Evolutionary conservation across 768 basidiomycete genomes (phyloP), one percentile per base, ranked within the genome.

Genomic region (Tulasnella sp.): DNA sequence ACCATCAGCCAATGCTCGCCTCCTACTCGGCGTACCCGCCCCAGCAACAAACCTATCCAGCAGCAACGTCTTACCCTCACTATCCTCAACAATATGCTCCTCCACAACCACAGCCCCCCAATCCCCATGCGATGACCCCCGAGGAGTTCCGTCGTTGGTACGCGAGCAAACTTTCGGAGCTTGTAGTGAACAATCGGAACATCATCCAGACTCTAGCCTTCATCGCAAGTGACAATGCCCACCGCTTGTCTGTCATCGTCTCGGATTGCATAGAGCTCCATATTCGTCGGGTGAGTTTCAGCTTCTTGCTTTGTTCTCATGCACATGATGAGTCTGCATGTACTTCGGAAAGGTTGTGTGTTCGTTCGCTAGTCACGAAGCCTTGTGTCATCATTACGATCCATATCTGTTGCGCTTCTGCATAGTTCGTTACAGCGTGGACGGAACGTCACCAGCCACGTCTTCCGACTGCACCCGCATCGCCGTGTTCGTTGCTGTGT

Each of bases 111-210:
- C 50, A 48, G 21, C 56, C 48, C 22, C 59, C 59, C 4, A 45
- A 55, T 66, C 59, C 64, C 3, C 51, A 60, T 22, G 58, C 73
- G 41, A 66, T 73, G 58, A 85, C 88, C 69, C 81, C 85, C 29
- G 76, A 76, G 70, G 73, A 78, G 41, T 91, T 91, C 69, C 81
- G 90, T 64, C 21, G 41, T 80, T 82, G 73, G 88, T 90, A 73
- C 91, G 85, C 79, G 57, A 69, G 73, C 43, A 82, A 87, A 62
- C 82, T 96, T 56, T 74, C 80, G 66, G 81, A 84, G 63, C 84
- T 99, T 63, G 89, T 83, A 53, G 84, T 92, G 77, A 99, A 98
- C 73, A 94, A 92, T 65, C 84, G 92, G 67, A 86, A 91, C 9
- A 82, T 96, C 62, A 99, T 99, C 64, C 91, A 96, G 73, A 80